Conservation (phyloP, 2,329 filamentous ascomycete genomes). For the Sclerotinia sclerotiorum region DNA sequence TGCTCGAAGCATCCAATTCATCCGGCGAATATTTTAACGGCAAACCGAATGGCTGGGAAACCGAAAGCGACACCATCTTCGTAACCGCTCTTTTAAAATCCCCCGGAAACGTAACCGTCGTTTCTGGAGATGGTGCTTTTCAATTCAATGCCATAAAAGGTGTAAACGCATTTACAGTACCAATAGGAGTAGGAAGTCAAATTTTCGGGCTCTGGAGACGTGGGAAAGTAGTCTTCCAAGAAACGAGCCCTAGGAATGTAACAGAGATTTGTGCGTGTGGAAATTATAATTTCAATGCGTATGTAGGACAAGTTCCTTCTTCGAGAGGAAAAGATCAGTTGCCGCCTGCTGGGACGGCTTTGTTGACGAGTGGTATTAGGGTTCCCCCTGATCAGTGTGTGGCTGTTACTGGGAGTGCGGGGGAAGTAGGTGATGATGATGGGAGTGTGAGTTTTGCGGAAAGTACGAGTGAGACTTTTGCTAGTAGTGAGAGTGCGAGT, state of each 20-base stretch:
- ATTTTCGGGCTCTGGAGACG: background rate
- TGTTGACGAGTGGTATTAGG: slow-evolving; percentile 9
- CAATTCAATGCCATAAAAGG: slow-evolving; percentile 1
- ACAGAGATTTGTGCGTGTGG: background rate
- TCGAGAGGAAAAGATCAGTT: background rate
- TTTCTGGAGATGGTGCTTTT: background rate
- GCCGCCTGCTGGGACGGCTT: background rate
- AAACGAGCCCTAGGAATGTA: background rate
- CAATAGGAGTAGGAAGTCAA: slow-evolving; percentile 8
- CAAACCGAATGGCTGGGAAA: slow-evolving; percentile 18
- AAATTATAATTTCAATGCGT: slow-evolving; percentile 24
- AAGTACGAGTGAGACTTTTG: background rate
- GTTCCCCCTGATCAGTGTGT: background rate
- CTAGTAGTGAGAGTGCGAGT: background rate
- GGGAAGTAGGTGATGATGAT: background rate
- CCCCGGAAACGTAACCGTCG: background rate
- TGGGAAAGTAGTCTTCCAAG: background rate
- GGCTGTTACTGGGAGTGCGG: background rate
- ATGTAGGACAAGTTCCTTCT: slow-evolving; percentile 11
- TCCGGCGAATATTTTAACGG: slow-evolving; percentile 14
- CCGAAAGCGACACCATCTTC: slow-evolving; percentile 14
- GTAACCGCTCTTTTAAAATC: slow-evolving; percentile 9
- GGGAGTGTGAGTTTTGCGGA: background rate
- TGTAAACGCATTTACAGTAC: background rate
- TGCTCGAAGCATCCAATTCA: slow-evolving; percentile 7